Evolutionary conservation across 2,329 filamentous ascomycete genomes (phyloP), one percentile per base, ranked within the genome.

Genomic region (Meredithiella fracta): DNA sequence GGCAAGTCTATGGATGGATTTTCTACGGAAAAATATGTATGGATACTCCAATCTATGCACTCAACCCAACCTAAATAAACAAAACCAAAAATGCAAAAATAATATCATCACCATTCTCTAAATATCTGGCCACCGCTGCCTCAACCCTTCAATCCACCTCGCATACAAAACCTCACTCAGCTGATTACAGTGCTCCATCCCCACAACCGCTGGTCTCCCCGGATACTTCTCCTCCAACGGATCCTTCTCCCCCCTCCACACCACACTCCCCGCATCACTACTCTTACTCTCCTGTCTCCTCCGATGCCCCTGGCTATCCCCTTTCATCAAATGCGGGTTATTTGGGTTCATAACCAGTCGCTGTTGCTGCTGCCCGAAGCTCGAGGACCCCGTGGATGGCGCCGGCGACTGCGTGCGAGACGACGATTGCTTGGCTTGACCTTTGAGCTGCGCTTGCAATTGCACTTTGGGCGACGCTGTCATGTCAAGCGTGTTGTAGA

Each of bases 141-240:
- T 81, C 63, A 97, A 71, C 1, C 88, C 89, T 58, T 94, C 86
- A 2, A 83, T 81, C 92, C 92, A 98, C 47, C 91, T 79, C 15
- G 83, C 80, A 69, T 96, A 97, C 20, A 98, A 77, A 20, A 94
- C 86, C 66, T 96, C 89, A 1, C 86, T 87, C 38, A 97, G 74
- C 65, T 94, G 81, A 65, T 88, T 87, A 61, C 85, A 86, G 68
- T 96, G 91, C 68, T 96, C 90, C 86, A 96, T 91, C 1, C 89
- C 91, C 1, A 81, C 77, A 50, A 70, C 69, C 1, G 75, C 65
- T 54, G 75, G 70, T 40, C 74, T 73, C 1, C 76, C 77, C 1
- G 77, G 78, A 55, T 76, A 79, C 62, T 73, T 77, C 15, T 72
- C 68, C 61, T 77, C 73, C 8, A 78, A 61, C 1, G 69, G 67